Conservation (phyloP, 148 eudicot species). For the Diospyros kaki region DNA sequence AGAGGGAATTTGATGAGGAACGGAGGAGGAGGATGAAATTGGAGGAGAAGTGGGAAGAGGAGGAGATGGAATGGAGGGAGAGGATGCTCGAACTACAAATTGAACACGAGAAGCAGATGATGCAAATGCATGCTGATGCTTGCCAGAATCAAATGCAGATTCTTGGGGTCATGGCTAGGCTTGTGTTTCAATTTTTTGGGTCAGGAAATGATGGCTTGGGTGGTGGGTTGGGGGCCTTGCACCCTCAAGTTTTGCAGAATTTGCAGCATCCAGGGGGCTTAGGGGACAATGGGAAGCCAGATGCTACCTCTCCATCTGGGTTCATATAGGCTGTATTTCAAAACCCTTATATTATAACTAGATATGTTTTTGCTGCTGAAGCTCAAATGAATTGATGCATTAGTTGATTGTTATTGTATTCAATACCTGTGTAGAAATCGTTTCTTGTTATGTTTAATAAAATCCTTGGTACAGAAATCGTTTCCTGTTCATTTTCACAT, state of each 20-base stretch:
- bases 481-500: not conserved
- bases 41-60: conserved; percentile 89
- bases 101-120: conserved; percentile 91
- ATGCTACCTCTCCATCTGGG: conserved; percentile 58
- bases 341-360: conserved; percentile 6
- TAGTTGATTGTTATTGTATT: conserved; percentile 12
- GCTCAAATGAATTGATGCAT: conserved; percentile 8
- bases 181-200: conserved; percentile 72
- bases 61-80: conserved; percentile 86
- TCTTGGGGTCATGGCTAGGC: conserved; percentile 63
- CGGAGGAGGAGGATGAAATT: conserved; percentile 55
- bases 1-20: conserved; percentile 54
- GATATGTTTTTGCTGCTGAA: conserved; percentile 12
- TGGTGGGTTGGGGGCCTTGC: conserved; percentile 52
- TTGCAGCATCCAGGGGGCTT: conserved; percentile 73
- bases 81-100: conserved; percentile 61
- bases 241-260: conserved; percentile 65
- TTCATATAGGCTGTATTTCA: conserved; percentile 47
- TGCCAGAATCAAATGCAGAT: conserved; percentile 86
- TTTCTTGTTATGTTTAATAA: not conserved
- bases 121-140: conserved; percentile 83
- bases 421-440: not conserved
- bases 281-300: conserved; percentile 61
- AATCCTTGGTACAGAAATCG: not conserved
- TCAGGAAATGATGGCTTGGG: conserved; percentile 61